Evolutionary conservation across 768 basidiomycete genomes (phyloP).

Genomic region (Agaricus blazei): DNA sequence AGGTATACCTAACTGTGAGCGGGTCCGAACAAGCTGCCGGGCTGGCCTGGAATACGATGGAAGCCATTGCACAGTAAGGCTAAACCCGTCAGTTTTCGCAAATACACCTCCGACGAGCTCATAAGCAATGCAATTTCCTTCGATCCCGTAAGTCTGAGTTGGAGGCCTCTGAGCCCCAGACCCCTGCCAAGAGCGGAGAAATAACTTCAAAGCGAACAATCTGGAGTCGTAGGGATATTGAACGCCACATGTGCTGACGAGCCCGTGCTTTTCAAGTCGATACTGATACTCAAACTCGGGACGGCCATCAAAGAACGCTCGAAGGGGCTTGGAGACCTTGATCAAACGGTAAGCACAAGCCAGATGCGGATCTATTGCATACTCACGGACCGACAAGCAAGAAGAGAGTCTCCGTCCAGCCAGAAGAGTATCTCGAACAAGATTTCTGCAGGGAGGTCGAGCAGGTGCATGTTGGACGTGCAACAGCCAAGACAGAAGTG

Average conservation of each 20-base stretch:
- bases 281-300: conserved; percentile 6
- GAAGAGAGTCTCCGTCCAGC: not conserved
- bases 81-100: conserved; percentile 30
- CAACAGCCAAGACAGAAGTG: too few species aligned
- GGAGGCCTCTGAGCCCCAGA: not conserved
- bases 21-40: conserved; percentile 15
- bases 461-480: not conserved
- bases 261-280: conserved; percentile 3
- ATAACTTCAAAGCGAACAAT: not conserved
- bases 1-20: conserved; percentile 30
- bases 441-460: conserved; percentile 3
- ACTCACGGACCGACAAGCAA: not conserved
- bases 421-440: conserved; percentile 4
- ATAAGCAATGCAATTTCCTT: conserved; percentile 36
- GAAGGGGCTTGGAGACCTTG: conserved; percentile 3
- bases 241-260: not conserved
- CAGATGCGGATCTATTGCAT: not conserved
- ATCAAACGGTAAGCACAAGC: not conserved
- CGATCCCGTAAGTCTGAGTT: not conserved
- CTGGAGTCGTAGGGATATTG: not conserved
- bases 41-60: conserved; percentile 18
- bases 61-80: conserved; percentile 19
- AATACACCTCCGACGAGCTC: conserved; percentile 60
- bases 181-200: not conserved
- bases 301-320: not conserved